phyloP scores from a whole-genome alignment of 2,329 filamentous ascomycete species.

The Cytospora mali region DNA sequence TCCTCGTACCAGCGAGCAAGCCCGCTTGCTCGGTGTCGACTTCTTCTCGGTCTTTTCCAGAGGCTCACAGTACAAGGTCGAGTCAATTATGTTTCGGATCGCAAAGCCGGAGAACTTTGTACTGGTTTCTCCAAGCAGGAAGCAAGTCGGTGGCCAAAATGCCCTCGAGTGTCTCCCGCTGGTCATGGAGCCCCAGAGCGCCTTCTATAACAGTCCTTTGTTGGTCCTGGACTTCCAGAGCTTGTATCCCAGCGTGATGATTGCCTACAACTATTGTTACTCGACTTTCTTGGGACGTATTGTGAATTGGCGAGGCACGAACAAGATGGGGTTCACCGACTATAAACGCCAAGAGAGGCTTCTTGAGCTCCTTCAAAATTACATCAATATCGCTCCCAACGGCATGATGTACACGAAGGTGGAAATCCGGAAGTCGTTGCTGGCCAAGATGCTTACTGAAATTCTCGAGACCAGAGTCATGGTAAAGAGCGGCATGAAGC shows the following conservation, averaged over 20 bases:
- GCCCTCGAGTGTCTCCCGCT: constrained; percentile 91
- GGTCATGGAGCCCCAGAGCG: constrained; percentile 96
- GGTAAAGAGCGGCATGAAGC: constrained; percentile 97
- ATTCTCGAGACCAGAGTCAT: constrained; percentile 95
- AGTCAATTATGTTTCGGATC: constrained; percentile 98
- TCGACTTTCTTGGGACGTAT: constrained; percentile 92
- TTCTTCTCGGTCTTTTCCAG: constrained; percentile 96
- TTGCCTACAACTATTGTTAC: constrained; percentile 98
- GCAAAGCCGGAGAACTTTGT: constrained; percentile 96
- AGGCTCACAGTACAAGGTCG: constrained; percentile 97
- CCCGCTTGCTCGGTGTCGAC: constrained; percentile 87
- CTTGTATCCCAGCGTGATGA: constrained; percentile 96
- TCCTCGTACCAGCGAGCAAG: constrained; percentile 89
- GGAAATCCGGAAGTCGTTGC: constrained; percentile 81
- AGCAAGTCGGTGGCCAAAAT: constrained; percentile 92
- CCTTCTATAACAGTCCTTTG: constrained; percentile 87
- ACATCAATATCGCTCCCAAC: constrained; percentile 92
- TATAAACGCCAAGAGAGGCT: constrained; percentile 78
- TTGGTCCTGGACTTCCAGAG: constrained; percentile 95
- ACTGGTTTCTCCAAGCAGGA: constrained; percentile 83
- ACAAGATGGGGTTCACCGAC: constrained; percentile 93
- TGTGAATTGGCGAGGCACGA: constrained; percentile 82
- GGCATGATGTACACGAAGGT: constrained; percentile 94
- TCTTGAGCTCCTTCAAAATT: constrained; percentile 75
- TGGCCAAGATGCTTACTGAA: constrained; percentile 96